Base-by-base conservation (phyloP, 805 yeast genomes). In the Candida sphagnicola region DNA sequence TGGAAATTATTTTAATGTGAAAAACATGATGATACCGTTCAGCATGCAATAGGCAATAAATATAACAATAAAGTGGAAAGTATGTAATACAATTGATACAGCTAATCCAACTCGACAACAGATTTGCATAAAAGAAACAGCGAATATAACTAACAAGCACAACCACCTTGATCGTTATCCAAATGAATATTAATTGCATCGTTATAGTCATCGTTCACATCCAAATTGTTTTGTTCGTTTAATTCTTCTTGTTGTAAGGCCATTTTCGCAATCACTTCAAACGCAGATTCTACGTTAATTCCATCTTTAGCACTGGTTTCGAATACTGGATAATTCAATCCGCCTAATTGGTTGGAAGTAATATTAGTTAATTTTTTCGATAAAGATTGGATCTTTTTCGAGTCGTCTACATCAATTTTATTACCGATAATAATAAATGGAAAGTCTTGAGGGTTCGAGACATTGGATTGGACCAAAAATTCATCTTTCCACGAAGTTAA, bases 251-350 rank as follows among this genome's bases (percentile, higher is more conserved):
- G 98, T 60, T 89, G 96, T 53, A 91, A 70, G 0, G 98, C 99
- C 67, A 87, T 88, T 54, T 96, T 78, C 23, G 96, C 96, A 52
- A 91, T 86, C 31, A 90, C 95, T 60, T 93, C 97, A 56, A 91
- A 91, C 2, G 98, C 98, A 53, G 85, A 81, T 56, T 90, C 96
- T 25, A 91, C 96, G 51, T 95, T 95, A 35, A 90, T 86, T 12
- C 93, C 89, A 60, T 89, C 96, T 67, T 91, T 93, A 14, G 99
- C 99, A 71, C 93, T 82, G n/a, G 99, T 91, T 62, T 91, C 96
- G 56, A 93, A 91, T 43, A 90, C 80, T 3, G 99, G 98, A 48
- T 67, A 66, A 49, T 60, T 65, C 44, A 89, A 72, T 46, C 89
- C 87, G 2, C 64, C 95, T 66, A 58, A 75, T 46, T 68, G 74